Percentiles rank a stretch among this genome's conserved stretches.
phyloP scores from a whole-genome alignment of 805 yeast genomes.

The Sugiyamaella mastotermitis region DNA sequence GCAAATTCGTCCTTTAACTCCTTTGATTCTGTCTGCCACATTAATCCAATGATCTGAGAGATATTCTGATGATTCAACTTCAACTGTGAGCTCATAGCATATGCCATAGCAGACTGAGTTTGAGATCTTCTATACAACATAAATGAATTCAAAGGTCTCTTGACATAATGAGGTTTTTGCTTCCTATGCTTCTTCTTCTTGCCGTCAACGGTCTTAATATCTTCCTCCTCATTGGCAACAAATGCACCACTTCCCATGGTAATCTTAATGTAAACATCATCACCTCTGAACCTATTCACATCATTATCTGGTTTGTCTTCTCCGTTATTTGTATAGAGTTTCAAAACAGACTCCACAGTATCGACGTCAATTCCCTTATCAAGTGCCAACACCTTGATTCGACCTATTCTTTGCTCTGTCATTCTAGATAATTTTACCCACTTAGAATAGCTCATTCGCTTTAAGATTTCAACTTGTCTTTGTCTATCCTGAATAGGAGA shows the following conservation, averaged over 20 bases:
- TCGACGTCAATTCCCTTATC: slow-evolving; percentile 24
- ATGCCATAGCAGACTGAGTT: slow-evolving; percentile 36
- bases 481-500: slow-evolving; percentile 1
- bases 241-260: slow-evolving; percentile 18
- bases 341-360: slow-evolving; percentile 24
- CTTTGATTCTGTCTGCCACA: slow-evolving; percentile 40
- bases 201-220: slow-evolving; percentile 6
- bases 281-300: slow-evolving; percentile 19
- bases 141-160: slow-evolving; percentile 43
- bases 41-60: slow-evolving; percentile 38
- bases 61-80: slow-evolving; percentile 38
- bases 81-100: slow-evolving; percentile 23
- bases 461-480: slow-evolving; percentile 1
- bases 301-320: slow-evolving; percentile 18
- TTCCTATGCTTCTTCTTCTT: slow-evolving; percentile 18
- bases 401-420: slow-evolving; percentile 21
- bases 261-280: slow-evolving; percentile 23
- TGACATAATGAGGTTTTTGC: slow-evolving; percentile 28
- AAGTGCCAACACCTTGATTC: slow-evolving; percentile 23
- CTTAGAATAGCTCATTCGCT: slow-evolving; percentile 15
- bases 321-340: slow-evolving; percentile 20
- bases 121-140: slow-evolving; percentile 42
- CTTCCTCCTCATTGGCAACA: slow-evolving; percentile 14
- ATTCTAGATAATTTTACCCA: slow-evolving; percentile 27
- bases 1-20: slow-evolving; percentile 35